phyloP scores from a whole-genome alignment of 495 filamentous ascomycete species.

The Entonaema liquescens region DNA sequence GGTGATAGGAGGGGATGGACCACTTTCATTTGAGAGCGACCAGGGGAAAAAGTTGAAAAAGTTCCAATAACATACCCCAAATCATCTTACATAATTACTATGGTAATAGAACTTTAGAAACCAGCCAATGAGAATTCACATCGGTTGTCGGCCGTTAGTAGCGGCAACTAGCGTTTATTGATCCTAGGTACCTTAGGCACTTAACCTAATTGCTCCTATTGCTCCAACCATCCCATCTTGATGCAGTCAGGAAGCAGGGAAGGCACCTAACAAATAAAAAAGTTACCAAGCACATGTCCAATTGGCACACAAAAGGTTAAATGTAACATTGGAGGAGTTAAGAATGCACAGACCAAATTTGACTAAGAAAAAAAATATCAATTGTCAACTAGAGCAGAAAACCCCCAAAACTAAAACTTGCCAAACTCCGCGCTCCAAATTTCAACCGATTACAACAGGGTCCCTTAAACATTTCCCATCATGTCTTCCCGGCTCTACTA shows the following conservation, averaged over 20 bases:
- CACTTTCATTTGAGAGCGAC: too few species aligned
- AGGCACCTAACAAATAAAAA: neutral
- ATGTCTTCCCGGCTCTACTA: constrained; percentile 3
- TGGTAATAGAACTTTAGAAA: neutral
- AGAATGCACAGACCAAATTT: constrained; percentile 1
- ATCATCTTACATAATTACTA: neutral
- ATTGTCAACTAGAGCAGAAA: neutral
- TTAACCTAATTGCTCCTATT: neutral
- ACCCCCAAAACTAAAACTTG: neutral
- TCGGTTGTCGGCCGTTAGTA: neutral
- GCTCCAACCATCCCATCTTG: neutral
- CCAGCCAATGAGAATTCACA: neutral
- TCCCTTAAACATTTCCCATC: constrained; percentile 10
- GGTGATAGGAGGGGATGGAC: too few species aligned
- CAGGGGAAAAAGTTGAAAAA: too few species aligned
- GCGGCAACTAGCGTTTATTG: neutral
- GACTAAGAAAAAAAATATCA: neutral
- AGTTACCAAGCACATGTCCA: neutral
- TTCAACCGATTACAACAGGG: constrained; percentile 9
- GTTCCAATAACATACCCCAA: neutral
- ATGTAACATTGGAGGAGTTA: neutral
- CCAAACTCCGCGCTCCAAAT: constrained; percentile 3
- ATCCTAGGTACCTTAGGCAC: neutral
- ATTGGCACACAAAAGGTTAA: neutral
- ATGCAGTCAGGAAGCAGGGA: neutral